Conservation (phyloP, 768 basidiomycete genomes). For the Lentinula lateritia region DNA sequence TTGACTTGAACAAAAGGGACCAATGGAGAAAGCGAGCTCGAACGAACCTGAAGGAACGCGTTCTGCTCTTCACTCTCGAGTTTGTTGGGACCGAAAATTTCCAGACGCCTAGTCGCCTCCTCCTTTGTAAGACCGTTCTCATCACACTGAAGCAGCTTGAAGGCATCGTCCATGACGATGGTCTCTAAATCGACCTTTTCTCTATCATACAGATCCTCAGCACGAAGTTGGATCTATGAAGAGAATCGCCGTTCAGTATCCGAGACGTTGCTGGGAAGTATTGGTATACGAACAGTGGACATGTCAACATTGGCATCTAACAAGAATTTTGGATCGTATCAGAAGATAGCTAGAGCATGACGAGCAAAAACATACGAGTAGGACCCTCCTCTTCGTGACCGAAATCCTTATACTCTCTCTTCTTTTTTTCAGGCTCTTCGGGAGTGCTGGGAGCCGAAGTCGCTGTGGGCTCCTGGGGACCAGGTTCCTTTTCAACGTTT, state of each 20-base stretch:
- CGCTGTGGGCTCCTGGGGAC: conserved; percentile 41
- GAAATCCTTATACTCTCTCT: conserved; percentile 87
- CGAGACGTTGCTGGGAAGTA: conserved; percentile 1
- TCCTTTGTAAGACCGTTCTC: conserved; percentile 70
- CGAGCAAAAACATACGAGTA: conserved; percentile 38
- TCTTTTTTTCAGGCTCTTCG: conserved; percentile 41
- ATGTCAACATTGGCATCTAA: conserved; percentile 86
- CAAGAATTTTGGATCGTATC: conserved; percentile 9
- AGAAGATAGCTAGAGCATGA: conserved; percentile 4
- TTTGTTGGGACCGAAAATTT: conserved; percentile 95
- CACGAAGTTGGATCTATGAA: conserved; percentile 74
- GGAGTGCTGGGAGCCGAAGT: conserved; percentile 16
- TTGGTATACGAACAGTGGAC: conserved; percentile 49
- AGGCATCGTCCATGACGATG: conserved; percentile 93
- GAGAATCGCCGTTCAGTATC: not conserved
- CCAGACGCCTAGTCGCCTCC: conserved; percentile 80
- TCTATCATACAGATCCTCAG: conserved; percentile 94
- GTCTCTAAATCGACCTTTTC: conserved; percentile 99
- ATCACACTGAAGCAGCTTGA: conserved; percentile 89
- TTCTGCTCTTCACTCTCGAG: conserved; percentile 90
- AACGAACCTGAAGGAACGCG: conserved; percentile 73
- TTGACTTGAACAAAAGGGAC: not conserved
- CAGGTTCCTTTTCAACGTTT: conserved; percentile 62
- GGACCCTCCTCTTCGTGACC: conserved; percentile 65
- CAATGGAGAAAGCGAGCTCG: not conserved